Evolutionary conservation across 75 land plant genomes (phyloP).

Genomic region (Cupressus sempervirens): DNA sequence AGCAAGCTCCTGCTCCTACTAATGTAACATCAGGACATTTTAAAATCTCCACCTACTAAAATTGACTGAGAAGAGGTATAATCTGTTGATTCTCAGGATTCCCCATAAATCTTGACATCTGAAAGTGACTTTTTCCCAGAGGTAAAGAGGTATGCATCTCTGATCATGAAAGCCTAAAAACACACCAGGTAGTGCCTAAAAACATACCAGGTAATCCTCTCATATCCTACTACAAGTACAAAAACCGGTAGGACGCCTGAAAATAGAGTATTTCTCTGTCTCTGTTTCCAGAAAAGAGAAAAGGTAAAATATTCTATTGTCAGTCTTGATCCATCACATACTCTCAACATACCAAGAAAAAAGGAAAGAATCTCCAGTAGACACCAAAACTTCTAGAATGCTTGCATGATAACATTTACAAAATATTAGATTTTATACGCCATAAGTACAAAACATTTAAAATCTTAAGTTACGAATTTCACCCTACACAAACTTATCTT

Average conservation of each 20-base stretch:
- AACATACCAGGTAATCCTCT: not conserved
- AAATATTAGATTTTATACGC: too few relatives aligned
- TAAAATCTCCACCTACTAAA: not conserved
- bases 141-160: not conserved
- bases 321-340: not conserved
- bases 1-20: too few relatives aligned
- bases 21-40: not conserved
- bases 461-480: not conserved
- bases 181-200: too few relatives aligned
- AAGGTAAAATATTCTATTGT: not conserved
- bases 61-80: not conserved
- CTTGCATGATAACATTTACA: not conserved
- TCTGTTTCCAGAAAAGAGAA: not conserved
- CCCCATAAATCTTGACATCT: not conserved
- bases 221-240: not conserved
- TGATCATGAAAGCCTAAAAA: not conserved
- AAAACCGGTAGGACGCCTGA: not conserved
- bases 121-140: not conserved
- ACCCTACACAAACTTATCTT: not conserved
- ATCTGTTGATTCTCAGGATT: not conserved
- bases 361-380: not conserved
- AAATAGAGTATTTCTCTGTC: not conserved
- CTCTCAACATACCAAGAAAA: not conserved
- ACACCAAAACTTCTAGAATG: not conserved
- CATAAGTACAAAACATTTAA: too few relatives aligned